Conservation (phyloP, 202 grass and related monocot species). For the Eragrostis tef region DNA sequence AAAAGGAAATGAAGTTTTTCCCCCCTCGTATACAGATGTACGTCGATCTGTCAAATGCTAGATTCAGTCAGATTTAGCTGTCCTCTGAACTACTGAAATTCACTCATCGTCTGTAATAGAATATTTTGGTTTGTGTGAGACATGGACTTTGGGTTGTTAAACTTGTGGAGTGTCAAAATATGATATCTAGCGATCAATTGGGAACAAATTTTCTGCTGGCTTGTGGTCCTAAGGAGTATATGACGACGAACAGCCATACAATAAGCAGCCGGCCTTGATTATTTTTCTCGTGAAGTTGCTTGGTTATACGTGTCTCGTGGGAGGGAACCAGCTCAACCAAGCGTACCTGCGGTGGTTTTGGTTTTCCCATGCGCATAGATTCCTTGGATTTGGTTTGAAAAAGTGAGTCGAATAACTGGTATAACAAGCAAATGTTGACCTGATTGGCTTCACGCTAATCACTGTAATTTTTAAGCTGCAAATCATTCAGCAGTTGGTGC, state of each 20-base stretch:
- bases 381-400: slow-evolving; percentile 14
- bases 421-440: slow-evolving; percentile 23
- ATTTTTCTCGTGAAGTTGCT: background rate
- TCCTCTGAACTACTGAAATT: background rate
- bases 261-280: background rate
- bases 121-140: slow-evolving; percentile 34
- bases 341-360: background rate
- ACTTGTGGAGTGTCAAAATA: background rate
- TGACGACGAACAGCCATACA: background rate
- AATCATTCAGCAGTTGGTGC: too few relatives aligned
- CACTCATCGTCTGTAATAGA: background rate
- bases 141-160: slow-evolving; percentile 13
- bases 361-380: background rate
- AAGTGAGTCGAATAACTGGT: background rate
- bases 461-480: background rate
- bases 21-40: too few relatives aligned
- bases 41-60: slow-evolving; percentile 22
- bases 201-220: background rate
- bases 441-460: background rate
- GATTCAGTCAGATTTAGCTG: slow-evolving; percentile 26
- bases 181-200: slow-evolving; percentile 3
- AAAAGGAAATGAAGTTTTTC: background rate
- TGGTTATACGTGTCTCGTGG: slow-evolving; percentile 41
- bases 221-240: background rate
- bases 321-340: slow-evolving; percentile 28